Evolutionary conservation across 176 grass and related monocot genomes (phyloP).

Genomic region (Echinochloa phyllopogon): DNA sequence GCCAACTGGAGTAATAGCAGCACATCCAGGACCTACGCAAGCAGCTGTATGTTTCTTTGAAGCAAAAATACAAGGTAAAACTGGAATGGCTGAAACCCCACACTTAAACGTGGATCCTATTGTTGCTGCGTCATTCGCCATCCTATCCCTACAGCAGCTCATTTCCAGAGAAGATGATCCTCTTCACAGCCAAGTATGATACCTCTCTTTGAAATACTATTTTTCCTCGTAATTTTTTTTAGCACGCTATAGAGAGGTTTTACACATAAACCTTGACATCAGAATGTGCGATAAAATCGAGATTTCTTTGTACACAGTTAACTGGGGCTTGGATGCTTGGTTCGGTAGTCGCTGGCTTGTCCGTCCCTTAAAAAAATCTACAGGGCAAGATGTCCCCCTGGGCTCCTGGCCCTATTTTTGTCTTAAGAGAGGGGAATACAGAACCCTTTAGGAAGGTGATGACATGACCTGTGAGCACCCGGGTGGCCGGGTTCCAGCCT

Average conservation of each 20-base stretch:
- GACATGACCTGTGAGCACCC: neutral
- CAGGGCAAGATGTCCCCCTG: too few species aligned
- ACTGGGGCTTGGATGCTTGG: neutral
- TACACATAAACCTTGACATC: neutral
- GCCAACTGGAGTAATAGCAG: slow-evolving; percentile 59
- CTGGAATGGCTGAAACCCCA: slow-evolving; percentile 70
- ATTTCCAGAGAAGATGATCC: slow-evolving; percentile 90
- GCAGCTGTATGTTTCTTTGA: slow-evolving; percentile 73
- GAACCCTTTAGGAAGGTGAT: neutral
- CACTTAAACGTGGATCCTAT: slow-evolving; percentile 84
- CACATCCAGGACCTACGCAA: slow-evolving; percentile 73
- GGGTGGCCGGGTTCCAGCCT: neutral
- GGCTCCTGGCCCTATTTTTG: neutral
- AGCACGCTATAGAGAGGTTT: neutral
- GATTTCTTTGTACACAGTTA: slow-evolving; percentile 18
- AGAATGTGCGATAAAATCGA: neutral
- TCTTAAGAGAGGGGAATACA: neutral
- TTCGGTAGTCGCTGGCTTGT: neutral
- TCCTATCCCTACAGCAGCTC: slow-evolving; percentile 75
- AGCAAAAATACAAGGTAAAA: slow-evolving; percentile 91
- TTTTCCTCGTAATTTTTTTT: slow-evolving; percentile 12
- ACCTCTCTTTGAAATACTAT: neutral
- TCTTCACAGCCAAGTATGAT: slow-evolving; percentile 84
- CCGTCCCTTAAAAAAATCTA: too few species aligned
- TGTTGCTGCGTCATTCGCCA: slow-evolving; percentile 64